phyloP scores from a whole-genome alignment of 2,329 filamentous ascomycete genomes.

The Monosporascus sp. region DNA sequence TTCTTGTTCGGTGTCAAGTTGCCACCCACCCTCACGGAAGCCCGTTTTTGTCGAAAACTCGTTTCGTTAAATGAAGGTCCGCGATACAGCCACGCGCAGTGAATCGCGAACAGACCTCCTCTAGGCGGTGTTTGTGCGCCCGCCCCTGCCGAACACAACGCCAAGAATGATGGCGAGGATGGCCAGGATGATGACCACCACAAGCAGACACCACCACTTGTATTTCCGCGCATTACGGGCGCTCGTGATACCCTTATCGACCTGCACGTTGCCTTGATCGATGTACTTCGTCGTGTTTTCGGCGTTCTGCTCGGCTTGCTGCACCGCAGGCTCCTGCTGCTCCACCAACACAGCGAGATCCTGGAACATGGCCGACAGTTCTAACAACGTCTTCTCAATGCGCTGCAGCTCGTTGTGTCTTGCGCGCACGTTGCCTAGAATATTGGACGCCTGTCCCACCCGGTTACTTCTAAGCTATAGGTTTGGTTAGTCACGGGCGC shows the following conservation, averaged over 20 bases:
- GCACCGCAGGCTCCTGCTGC: constrained; percentile 61
- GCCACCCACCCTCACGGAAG: background rate
- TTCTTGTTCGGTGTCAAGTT: background rate
- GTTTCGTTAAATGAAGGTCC: background rate
- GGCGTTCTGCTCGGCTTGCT: constrained; percentile 59
- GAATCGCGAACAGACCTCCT: background rate
- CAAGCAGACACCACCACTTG: constrained; percentile 74
- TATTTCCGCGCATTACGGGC: constrained; percentile 65
- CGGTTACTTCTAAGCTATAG: constrained; percentile 68
- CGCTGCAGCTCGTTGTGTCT: constrained; percentile 78
- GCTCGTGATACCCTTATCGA: constrained; percentile 61
- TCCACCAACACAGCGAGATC: constrained; percentile 71
- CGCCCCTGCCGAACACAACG: constrained; percentile 35
- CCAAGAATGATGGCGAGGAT: constrained; percentile 50
- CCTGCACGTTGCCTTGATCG: constrained; percentile 62
- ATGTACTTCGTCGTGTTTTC: constrained; percentile 61
- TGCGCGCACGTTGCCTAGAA: constrained; percentile 72
- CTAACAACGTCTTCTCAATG: constrained; percentile 69
- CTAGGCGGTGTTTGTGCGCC: constrained; percentile 4
- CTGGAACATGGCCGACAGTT: constrained; percentile 65
- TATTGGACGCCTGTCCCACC: constrained; percentile 64
- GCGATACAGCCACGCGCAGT: background rate
- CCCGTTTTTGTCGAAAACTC: background rate
- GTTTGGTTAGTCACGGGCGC: constrained; percentile 4
- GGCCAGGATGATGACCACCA: constrained; percentile 54